A percentile compares a stretch with the other conserved stretches of the same genome.
Evolutionary conservation across 805 yeast genomes (phyloP).

Genomic region (Spathaspora gorwiae): DNA sequence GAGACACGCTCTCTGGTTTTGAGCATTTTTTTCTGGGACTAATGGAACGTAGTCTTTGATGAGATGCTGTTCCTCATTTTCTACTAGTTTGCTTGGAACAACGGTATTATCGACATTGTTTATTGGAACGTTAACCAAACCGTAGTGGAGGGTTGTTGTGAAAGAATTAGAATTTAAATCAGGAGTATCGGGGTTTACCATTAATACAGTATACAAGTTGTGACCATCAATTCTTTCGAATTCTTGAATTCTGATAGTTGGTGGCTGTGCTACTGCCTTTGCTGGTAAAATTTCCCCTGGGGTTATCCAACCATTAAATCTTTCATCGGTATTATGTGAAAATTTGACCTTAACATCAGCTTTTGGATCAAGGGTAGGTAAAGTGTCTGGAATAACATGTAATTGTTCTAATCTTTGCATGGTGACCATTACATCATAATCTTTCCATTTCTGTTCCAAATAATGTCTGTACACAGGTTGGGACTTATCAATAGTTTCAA

Average conservation of each 20-base stretch:
- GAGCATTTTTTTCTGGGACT: conserved; percentile 83
- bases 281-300: conserved; percentile 79
- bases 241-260: conserved; percentile 72
- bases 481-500: conserved; percentile 54
- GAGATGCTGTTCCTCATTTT: conserved; percentile 25
- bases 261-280: conserved; percentile 68
- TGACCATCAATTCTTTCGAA: conserved; percentile 47
- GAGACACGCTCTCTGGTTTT: conserved; percentile 74
- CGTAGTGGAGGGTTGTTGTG: conserved; percentile 73
- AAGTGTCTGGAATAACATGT: conserved; percentile 85
- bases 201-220: conserved; percentile 60
- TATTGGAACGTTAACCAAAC: conserved; percentile 62
- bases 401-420: conserved; percentile 92
- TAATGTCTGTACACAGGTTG: conserved; percentile 77
- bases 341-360: conserved; percentile 74
- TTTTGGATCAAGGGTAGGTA: conserved; percentile 81
- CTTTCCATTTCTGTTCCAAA: conserved; percentile 69
- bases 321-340: conserved; percentile 53
- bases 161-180: conserved; percentile 65
- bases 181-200: conserved; percentile 92
- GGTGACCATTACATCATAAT: conserved; percentile 63
- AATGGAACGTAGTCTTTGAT: conserved; percentile 72
- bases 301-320: conserved; percentile 62
- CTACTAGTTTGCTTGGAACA: conserved; percentile 37
- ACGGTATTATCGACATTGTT: conserved; percentile 55